Conservation (phyloP, 371 early-diverging fungal genomes). For the Fennellomyces sp. region DNA sequence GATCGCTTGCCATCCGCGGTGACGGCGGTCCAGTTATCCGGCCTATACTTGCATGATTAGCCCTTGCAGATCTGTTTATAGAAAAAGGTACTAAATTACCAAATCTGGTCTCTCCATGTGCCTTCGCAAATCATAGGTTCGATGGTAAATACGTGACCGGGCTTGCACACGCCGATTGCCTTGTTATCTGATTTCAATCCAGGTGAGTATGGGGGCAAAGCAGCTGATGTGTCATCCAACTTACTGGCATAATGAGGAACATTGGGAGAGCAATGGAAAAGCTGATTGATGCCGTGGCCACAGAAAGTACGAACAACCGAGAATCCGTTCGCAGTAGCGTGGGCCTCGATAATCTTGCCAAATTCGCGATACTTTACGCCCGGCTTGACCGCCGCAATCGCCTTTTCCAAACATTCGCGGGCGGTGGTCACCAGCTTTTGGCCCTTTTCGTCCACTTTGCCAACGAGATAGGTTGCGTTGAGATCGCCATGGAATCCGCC, state of each 20-base stretch:
- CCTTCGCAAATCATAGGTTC: constrained; percentile 98
- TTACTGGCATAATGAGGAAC: constrained; percentile 95
- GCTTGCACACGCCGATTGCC: constrained; percentile 92
- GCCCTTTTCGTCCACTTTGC: constrained; percentile 82
- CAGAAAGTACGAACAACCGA: constrained; percentile 94
- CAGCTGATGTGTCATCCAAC: constrained; percentile 6
- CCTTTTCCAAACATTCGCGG: constrained; percentile 82
- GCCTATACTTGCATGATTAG: no score
- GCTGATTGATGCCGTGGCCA: constrained; percentile 91
- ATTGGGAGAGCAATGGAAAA: constrained; percentile 91
- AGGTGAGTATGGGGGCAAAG: neutral
- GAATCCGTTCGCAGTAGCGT: constrained; percentile 84
- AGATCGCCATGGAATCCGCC: constrained; percentile 93
- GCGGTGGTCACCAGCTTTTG: constrained; percentile 76
- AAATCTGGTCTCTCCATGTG: constrained; percentile 56
- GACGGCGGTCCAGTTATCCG: constrained; percentile 91
- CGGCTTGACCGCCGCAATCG: constrained; percentile 89
- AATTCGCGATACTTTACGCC: constrained; percentile 92
- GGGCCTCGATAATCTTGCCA: constrained; percentile 89
- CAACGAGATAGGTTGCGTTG: constrained; percentile 89
- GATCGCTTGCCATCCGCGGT: constrained; percentile 94
- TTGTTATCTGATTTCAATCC: constrained; percentile 70
- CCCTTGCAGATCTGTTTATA: no score
- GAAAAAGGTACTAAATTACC: no score
- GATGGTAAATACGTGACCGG: constrained; percentile 96